Evolutionary conservation across 2,329 filamentous ascomycete species (phyloP).

Genomic region (Penicillium decumbens): DNA sequence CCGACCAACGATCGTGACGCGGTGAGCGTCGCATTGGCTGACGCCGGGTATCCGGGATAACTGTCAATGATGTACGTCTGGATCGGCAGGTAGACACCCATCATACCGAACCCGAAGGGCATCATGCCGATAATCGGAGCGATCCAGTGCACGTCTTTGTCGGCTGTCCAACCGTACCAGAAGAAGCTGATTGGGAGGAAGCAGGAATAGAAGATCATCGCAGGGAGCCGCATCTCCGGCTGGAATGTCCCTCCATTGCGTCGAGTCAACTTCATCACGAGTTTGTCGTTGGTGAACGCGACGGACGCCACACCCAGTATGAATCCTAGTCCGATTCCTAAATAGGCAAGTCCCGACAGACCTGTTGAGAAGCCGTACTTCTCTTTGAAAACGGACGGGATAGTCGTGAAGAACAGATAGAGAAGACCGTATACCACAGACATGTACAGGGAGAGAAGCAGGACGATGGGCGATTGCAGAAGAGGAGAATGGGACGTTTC

Average conservation of each 20-base stretch:
- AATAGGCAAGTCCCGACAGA: slow-evolving; percentile 43
- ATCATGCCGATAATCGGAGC: slow-evolving; percentile 56
- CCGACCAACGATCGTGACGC: slow-evolving; percentile 49
- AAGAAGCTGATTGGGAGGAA: slow-evolving; percentile 54
- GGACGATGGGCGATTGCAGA: slow-evolving; percentile 51
- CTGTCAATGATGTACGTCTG: slow-evolving; percentile 61
- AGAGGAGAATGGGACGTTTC: slow-evolving; percentile 35
- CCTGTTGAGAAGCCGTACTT: slow-evolving; percentile 45
- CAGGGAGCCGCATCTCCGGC: slow-evolving; percentile 49
- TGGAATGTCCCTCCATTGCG: slow-evolving; percentile 37
- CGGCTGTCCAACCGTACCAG: slow-evolving; percentile 55
- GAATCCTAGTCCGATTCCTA: slow-evolving; percentile 45
- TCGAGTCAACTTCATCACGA: slow-evolving; percentile 23
- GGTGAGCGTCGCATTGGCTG: slow-evolving; percentile 52
- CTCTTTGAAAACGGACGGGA: slow-evolving; percentile 46
- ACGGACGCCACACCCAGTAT: slow-evolving; percentile 31
- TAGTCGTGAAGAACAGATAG: slow-evolving; percentile 51
- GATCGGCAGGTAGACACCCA: slow-evolving; percentile 48
- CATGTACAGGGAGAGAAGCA: slow-evolving; percentile 49
- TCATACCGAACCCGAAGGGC: slow-evolving; percentile 52
- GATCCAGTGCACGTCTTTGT: slow-evolving; percentile 52
- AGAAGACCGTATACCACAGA: slow-evolving; percentile 50
- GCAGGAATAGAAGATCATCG: slow-evolving; percentile 52
- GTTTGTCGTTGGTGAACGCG: slow-evolving; percentile 29
- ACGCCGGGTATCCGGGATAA: slow-evolving; percentile 45